A percentile compares a stretch with the other conserved stretches of the same genome.
These are phyloP conservation scores for Endogone sp. DNA, from an alignment of 192 early-diverging fungal species.

Conservation along the genomic window DNA sequence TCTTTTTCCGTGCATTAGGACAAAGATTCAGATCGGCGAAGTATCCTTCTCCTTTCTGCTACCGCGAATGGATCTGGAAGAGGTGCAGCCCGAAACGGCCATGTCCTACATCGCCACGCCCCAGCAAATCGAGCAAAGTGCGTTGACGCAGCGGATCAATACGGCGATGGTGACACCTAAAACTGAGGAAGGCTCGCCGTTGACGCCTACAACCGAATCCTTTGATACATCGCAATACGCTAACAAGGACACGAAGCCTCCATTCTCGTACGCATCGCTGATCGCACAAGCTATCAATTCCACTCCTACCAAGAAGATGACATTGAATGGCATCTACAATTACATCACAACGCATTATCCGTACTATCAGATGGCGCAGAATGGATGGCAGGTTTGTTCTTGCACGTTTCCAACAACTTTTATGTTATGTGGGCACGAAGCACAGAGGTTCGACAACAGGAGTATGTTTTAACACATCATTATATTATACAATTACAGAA, in stretches of 20 bases:
- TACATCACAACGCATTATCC: conserved; percentile 81
- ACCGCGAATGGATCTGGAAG: conserved; percentile 50
- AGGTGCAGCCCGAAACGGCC: conserved; percentile 9
- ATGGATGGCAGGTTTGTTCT: conserved; percentile 85
- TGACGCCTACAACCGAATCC: conserved; percentile 7
- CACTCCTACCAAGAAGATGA: conserved; percentile 61
- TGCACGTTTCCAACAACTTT: conserved; percentile 7
- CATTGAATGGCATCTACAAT: conserved; percentile 87
- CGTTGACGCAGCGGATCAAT: conserved; percentile 10
- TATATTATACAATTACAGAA: conserved; percentile 48
- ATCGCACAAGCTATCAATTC: conserved; percentile 91
- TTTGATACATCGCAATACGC: conserved; percentile 5
- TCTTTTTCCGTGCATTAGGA: conserved; percentile 29
- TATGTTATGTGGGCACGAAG: no score
- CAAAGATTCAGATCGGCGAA: conserved; percentile 83
- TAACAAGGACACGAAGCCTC: conserved; percentile 62
- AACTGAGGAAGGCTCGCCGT: conserved; percentile 5
- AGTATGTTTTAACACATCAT: not conserved
- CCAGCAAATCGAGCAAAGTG: conserved; percentile 20
- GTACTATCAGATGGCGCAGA: conserved; percentile 80
- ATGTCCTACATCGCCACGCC: conserved; percentile 28
- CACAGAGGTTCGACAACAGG: not conserved
- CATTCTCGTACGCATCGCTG: conserved; percentile 83
- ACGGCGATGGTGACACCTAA: not conserved
- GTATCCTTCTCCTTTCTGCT: conserved; percentile 77